Base-by-base conservation (phyloP, 176 grass and related monocot genomes). In the Neostapfia colusana region DNA sequence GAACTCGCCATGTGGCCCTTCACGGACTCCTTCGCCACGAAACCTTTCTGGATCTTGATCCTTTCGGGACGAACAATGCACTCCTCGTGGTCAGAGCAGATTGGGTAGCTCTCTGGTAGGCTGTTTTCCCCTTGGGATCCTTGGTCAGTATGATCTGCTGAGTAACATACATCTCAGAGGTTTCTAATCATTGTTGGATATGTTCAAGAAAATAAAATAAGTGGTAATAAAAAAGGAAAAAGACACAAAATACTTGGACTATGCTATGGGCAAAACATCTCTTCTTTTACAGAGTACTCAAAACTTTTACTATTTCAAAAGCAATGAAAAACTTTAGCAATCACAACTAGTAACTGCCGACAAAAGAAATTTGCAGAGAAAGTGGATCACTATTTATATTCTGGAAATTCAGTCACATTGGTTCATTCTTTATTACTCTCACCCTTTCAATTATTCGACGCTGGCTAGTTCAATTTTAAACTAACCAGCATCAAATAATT, bases 1-100 rank as follows among this genome's bases (percentile, higher is more conserved):
- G 76, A 90, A 93, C 91, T 99, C 88, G 86, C 96, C 92, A 87
- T 99, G 78, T 92, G 96, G 77, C 96, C 96, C 80, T 95, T 99
- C 68, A 99, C 80, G 8, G 96, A 88, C 78, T 99, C 96, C 83
- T 95, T 99, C 20, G 96, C 96, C 46, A 95, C 78, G 67, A 99
- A 99, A 77, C 96, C 96, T 83, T 99, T 99, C 82, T 90, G 82
- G 63, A 95, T 99, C 85, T 90, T 99, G 78, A 99, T 92, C 83
- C 89, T 91, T 42, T 99, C 92, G 0, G 89, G 92, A 60, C 96
- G 92, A 21, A 63, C 46, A 44, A 90, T 82, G 76, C 89, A 87
- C 37, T 88, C 85, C 37, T 92, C 89, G 10, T 92, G 87, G 62
- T 95, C 89, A 65, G 83, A 88, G 77, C 89, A 90, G 65, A 94